These are phyloP conservation scores for Neodidymelliopsis sp. DNA, from an alignment of 2,329 filamentous ascomycete species.

Conservation along the genomic window DNA sequence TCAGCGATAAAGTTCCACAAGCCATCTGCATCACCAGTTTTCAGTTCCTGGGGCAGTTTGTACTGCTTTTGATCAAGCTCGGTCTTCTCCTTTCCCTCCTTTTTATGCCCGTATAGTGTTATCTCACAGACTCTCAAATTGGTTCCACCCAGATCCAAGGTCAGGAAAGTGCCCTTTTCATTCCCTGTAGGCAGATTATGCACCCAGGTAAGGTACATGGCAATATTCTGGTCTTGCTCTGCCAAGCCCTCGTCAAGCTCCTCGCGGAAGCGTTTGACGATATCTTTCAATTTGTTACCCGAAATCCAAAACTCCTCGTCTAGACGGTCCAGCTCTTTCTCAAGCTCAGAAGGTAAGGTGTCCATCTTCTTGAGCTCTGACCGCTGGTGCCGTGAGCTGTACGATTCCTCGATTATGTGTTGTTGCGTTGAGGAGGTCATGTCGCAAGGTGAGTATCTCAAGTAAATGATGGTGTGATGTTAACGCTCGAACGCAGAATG, in stretches of 20 bases:
- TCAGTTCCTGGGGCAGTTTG: constrained; percentile 90
- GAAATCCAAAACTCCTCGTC: constrained; percentile 37
- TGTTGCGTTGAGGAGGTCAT: constrained; percentile 23
- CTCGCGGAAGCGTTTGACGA: constrained; percentile 31
- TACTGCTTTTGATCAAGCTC: constrained; percentile 93
- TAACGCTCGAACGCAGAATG: background rate
- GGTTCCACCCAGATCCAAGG: constrained; percentile 95
- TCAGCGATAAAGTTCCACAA: constrained; percentile 96
- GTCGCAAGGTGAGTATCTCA: background rate
- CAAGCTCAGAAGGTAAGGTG: constrained; percentile 26
- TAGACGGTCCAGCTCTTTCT: constrained; percentile 29
- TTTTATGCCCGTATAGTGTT: constrained; percentile 83
- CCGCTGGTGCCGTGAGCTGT: constrained; percentile 30
- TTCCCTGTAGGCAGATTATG: constrained; percentile 87
- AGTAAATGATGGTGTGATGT: background rate
- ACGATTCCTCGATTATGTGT: constrained; percentile 10
- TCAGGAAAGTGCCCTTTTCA: constrained; percentile 86
- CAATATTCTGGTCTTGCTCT: constrained; percentile 49
- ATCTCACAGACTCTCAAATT: constrained; percentile 96
- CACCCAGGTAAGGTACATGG: constrained; percentile 98
- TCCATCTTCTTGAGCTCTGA: constrained; percentile 29
- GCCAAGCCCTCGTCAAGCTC: constrained; percentile 36
- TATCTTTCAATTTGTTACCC: constrained; percentile 28
- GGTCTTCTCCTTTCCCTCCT: constrained; percentile 72
- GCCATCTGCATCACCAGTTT: constrained; percentile 82